Evolutionary conservation across 2,329 filamentous ascomycete genomes (phyloP).

Genomic region (Cercospora canescens): DNA sequence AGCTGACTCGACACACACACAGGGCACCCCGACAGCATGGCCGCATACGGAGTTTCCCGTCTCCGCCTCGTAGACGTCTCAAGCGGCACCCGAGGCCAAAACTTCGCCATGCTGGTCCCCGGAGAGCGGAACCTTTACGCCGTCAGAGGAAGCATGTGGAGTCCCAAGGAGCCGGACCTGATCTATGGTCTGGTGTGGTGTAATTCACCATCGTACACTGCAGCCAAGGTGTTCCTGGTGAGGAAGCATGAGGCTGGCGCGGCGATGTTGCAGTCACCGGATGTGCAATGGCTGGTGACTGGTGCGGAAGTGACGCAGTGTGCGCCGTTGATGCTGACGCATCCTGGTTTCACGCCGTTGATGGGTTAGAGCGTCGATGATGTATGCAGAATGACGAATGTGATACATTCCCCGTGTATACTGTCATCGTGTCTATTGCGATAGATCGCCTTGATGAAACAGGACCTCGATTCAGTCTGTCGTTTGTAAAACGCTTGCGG

Average conservation of each 20-base stretch:
- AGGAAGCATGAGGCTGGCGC: neutral
- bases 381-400: too few species aligned
- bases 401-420: too few species aligned
- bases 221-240: neutral
- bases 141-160: neutral
- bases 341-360: slow-evolving; percentile 11
- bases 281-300: neutral
- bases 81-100: neutral
- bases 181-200: neutral
- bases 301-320: neutral
- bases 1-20: neutral
- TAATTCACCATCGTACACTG: neutral
- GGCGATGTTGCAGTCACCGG: neutral
- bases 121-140: neutral
- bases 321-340: neutral
- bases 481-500: too few species aligned
- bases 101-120: neutral
- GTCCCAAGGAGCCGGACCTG: neutral
- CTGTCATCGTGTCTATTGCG: too few species aligned
- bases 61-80: neutral
- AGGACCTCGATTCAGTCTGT: too few species aligned
- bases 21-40: neutral
- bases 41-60: neutral
- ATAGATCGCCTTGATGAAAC: too few species aligned
- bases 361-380: neutral